These are phyloP conservation scores for Colletotrichum salicis DNA, from an alignment of 2,329 filamentous ascomycete species.

Conservation along the genomic window DNA sequence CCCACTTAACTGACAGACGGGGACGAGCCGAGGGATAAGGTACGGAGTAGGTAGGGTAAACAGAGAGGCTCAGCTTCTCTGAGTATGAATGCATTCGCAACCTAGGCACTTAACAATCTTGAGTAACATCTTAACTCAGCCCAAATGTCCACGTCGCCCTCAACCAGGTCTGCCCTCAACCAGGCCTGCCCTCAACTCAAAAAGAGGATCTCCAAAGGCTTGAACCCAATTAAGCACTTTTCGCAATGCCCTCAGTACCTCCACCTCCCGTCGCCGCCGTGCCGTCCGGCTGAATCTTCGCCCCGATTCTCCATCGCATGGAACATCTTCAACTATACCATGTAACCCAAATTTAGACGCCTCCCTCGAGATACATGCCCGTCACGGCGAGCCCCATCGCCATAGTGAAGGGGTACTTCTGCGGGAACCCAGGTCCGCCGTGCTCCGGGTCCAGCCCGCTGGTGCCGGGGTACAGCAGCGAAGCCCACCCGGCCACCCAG, in stretches of 20 bases:
- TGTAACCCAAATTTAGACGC: not conserved
- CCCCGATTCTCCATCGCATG: not conserved
- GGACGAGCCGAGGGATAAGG: not conserved
- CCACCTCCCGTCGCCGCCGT: not conserved
- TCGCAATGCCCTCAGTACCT: not conserved
- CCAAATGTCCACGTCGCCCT: conserved; percentile 16
- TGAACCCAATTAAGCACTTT: not conserved
- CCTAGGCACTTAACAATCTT: not conserved
- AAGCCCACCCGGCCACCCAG: conserved; percentile 52
- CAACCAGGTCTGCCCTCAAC: conserved; percentile 8
- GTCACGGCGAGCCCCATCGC: conserved; percentile 22
- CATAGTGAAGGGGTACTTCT: conserved; percentile 39
- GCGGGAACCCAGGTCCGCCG: conserved; percentile 55
- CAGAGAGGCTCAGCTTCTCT: conserved; percentile 4
- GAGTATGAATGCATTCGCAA: conserved; percentile 1
- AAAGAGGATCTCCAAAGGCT: not conserved
- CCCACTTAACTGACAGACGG: not conserved
- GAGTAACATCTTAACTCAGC: conserved; percentile 8
- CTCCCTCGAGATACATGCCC: conserved; percentile 26
- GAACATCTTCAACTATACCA: not conserved
- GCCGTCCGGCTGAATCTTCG: not conserved
- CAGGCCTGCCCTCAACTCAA: not conserved
- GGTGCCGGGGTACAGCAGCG: conserved; percentile 50
- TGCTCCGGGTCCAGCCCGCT: conserved; percentile 56
- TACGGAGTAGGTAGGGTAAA: too few species aligned